These are phyloP conservation scores for Cryptococcus sp. DNA, from an alignment of 1,284 basidiomycete species.

Conservation along the genomic window DNA sequence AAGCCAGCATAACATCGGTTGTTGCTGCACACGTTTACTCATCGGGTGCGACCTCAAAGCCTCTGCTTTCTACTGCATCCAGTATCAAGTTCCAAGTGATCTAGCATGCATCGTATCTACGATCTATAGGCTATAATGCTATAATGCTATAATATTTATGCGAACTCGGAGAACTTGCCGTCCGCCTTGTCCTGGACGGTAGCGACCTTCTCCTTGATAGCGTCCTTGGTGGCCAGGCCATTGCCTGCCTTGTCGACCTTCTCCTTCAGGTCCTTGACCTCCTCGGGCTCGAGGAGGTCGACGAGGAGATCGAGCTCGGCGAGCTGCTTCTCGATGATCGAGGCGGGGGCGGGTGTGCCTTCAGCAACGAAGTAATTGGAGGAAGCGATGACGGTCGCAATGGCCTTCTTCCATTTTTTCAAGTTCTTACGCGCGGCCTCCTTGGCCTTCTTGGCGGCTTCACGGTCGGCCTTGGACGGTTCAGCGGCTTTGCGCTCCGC, in stretches of 20 bases:
- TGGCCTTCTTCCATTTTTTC: constrained; percentile 59
- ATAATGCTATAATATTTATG: constrained; percentile 31
- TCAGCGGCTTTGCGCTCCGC: constrained; percentile 58
- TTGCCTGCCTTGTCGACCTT: constrained; percentile 57
- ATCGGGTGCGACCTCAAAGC: too few species aligned
- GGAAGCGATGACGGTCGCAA: constrained; percentile 56
- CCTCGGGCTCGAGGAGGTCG: constrained; percentile 58
- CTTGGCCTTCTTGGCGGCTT: constrained; percentile 92
- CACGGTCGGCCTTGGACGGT: constrained; percentile 62
- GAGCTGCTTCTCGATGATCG: constrained; percentile 60
- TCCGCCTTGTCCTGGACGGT: constrained; percentile 41
- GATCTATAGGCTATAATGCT: too few species aligned
- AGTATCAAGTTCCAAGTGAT: too few species aligned
- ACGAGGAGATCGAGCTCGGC: constrained; percentile 59
- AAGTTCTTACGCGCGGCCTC: constrained; percentile 62
- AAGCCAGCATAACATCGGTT: too few species aligned
- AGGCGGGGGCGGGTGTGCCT: constrained; percentile 54
- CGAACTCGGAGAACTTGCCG: constrained; percentile 58
- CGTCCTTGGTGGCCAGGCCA: constrained; percentile 53
- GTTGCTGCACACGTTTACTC: too few species aligned
- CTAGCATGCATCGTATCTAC: too few species aligned
- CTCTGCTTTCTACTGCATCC: too few species aligned
- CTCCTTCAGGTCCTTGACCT: constrained; percentile 59
- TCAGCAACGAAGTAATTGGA: constrained; percentile 62
- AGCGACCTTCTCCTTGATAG: constrained; percentile 42